These are phyloP conservation scores for Kwoniella europaea DNA, from an alignment of 768 basidiomycete genomes.

Conservation along the genomic window DNA sequence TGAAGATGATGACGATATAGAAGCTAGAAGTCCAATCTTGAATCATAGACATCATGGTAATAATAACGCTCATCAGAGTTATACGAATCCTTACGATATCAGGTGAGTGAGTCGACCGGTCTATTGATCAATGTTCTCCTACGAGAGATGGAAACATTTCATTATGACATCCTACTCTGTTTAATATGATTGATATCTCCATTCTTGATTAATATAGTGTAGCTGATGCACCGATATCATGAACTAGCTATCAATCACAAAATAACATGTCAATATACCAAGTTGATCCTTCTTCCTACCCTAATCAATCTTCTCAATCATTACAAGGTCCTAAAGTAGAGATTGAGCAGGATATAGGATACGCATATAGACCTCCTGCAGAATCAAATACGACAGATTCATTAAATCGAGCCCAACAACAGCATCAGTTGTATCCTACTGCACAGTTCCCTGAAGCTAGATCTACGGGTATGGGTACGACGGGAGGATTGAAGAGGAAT, in stretches of 20 bases:
- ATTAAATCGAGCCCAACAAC: not conserved
- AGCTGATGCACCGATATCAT: not conserved
- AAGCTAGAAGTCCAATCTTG: slow-evolving; percentile 39
- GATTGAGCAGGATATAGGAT: slow-evolving; percentile 30
- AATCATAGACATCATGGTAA: slow-evolving; percentile 9
- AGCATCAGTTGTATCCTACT: not conserved
- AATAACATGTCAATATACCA: slow-evolving; percentile 46
- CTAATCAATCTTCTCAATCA: not conserved
- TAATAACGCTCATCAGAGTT: slow-evolving; percentile 17
- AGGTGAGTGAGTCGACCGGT: slow-evolving; percentile 30
- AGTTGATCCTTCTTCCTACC: slow-evolving; percentile 16
- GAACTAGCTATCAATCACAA: slow-evolving; percentile 29
- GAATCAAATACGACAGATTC: slow-evolving; percentile 5
- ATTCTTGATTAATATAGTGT: not conserved
- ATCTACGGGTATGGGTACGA: slow-evolving; percentile 4
- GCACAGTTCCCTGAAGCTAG: slow-evolving; percentile 20
- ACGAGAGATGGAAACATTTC: too few species aligned
- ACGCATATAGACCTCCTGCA: slow-evolving; percentile 23
- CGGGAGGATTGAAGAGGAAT: slow-evolving; percentile 3
- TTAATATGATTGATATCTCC: too few species aligned
- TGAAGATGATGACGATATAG: slow-evolving; percentile 31
- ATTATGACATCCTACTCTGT: too few species aligned
- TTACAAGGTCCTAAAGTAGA: slow-evolving; percentile 2
- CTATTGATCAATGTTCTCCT: too few species aligned
- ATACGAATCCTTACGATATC: slow-evolving; percentile 44